Evolutionary conservation across 1,284 basidiomycete genomes (phyloP).

Genomic region (Trichosporon asahii): DNA sequence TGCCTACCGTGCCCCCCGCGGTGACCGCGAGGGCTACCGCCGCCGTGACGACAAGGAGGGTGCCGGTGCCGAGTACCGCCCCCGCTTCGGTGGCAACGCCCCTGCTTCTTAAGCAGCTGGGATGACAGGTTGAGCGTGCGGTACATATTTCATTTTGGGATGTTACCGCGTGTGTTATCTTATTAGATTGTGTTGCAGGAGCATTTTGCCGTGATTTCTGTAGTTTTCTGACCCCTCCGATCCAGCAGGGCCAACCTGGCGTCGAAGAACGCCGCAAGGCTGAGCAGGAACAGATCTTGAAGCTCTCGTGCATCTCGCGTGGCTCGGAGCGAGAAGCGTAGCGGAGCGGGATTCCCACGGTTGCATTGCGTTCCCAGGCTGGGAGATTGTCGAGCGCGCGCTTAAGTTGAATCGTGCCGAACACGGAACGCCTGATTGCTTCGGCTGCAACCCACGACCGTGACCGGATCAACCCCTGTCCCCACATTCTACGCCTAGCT

Average conservation of each 20-base stretch:
- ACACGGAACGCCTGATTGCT: neutral
- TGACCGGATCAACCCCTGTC: constrained; percentile 4
- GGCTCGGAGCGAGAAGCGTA: neutral
- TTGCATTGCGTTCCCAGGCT: neutral
- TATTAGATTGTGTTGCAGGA: neutral
- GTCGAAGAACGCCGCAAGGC: no score
- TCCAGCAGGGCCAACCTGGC: no score
- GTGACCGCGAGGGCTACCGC: constrained; percentile 74
- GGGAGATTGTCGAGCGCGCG: constrained; percentile 3
- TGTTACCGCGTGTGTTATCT: neutral
- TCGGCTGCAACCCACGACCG: neutral
- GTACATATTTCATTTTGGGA: constrained; percentile 1
- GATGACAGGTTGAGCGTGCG: constrained; percentile 10
- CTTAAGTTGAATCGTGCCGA: constrained; percentile 11
- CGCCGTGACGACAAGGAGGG: constrained; percentile 59
- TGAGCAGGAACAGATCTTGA: no score
- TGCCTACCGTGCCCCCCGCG: constrained; percentile 77
- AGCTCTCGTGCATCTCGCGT: neutral
- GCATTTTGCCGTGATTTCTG: neutral
- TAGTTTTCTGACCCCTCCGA: neutral
- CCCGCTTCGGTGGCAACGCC: constrained; percentile 41
- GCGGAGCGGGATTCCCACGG: neutral
- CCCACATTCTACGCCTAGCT: constrained; percentile 8
- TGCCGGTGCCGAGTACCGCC: constrained; percentile 74
- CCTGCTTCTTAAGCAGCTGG: constrained; percentile 10